Evolutionary conservation across 768 basidiomycete species (phyloP), one percentile per base, ranked within the genome.

Genomic region (Pleurotus tuber-regium): DNA sequence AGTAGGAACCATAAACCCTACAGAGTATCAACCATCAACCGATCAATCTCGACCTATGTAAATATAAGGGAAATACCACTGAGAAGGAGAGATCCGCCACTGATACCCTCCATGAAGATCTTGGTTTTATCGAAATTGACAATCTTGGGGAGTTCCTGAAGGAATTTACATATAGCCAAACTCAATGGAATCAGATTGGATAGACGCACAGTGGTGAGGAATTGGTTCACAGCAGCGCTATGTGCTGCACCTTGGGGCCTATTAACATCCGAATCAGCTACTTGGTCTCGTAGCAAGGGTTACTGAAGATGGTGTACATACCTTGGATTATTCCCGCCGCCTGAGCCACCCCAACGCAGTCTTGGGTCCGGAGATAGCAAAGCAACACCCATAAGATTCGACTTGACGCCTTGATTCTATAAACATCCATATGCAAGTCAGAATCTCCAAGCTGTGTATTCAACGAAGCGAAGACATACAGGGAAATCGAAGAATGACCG

Each of bases 71-170:
- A 53, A 53, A 36, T 39, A 57, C 63, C 63, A 51, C 61, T 61
- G 43, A 65, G 43, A 29, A 65, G 33, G n/a, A 65, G 52, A 12
- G 61, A 58, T 2, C 64, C 62, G 4, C 64, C 64, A 54, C 64
- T 65, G 44, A 65, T 51, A 21, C 64, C 63, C 43, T 63, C 64
- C 53, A 65, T 56, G 56, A 63, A 62, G 38, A 65, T 57, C 48
- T 62, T 49, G 10, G 55, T 50, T 31, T 54, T 28, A 29, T 65
- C 63, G 42, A 65, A 65, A 40, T 62, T 65, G 30, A 65, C 62
- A 29, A 63, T 51, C 29, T 57, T 59, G 0, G 62, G 62, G 10
- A 62, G 40, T 14, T 58, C 58, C 57, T 60, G 23, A 18, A 47
- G 2, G 23, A 44, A 10, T 25, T 38, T 18, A 30, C 35, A 7